Base-by-base conservation (phyloP, 192 early-diverging fungal species). In the Umbelopsis vinacea region DNA sequence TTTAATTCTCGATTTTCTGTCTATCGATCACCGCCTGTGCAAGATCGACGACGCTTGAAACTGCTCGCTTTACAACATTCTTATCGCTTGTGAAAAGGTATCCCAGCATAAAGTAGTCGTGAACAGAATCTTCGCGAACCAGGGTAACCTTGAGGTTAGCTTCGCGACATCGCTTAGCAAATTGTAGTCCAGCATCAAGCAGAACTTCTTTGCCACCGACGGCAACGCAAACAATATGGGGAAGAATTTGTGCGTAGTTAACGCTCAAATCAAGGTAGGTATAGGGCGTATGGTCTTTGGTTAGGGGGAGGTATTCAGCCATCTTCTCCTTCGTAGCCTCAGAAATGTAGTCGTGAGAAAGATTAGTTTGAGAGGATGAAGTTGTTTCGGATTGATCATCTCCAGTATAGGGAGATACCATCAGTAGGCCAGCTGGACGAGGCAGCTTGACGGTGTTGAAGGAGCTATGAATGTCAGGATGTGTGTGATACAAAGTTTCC, bases 161-260 rank as follows among this genome's bases (percentile, higher is more conserved):
- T 46, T 60, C 24, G 37, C 55, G 52, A n/a, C 52, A 38, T 40
- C 55, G 52, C 54, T 60, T 60, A 21, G 53, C 71, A 60, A 72
- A 72, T 45, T 45, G 7, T 17, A 55, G 4, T 37, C 54, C 71
- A n/a, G 37, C 54, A 50, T 72, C 71, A 23, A 33, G 15, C 54
- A 72, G 40, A 15, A 72, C 71, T 38, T 72, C 71, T 15, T 26
- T 53, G 4, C 71, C 71, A 17, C 71, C 71, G 38, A 72, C 38
- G 1, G 35, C 3, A n/a, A 72, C 33, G 3, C 57, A 12, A 2
- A 72, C 14, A n/a, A 45, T 55, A 15, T 45, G 12, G 2, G 71
- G 71, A 53, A 72, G 26, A 21, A 52, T 43, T 9, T 57, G 21
- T 17, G 21, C 15, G 12, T 43, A 63, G 26, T 54, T 55, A 15